phyloP scores from a whole-genome alignment of 1,284 basidiomycete species.

The Papiliotrema nemorosa region DNA sequence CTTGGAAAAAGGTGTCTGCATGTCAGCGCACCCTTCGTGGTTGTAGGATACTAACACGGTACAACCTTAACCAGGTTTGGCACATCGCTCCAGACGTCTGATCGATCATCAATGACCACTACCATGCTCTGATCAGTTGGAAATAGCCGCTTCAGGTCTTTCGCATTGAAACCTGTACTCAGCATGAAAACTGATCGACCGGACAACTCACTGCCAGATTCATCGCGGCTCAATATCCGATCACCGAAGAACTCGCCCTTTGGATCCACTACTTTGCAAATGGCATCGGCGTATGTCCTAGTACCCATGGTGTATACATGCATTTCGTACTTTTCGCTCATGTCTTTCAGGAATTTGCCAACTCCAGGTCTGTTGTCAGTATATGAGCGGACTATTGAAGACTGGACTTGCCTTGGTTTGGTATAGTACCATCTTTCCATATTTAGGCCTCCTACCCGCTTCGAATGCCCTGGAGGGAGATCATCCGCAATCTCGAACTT shows the following conservation, averaged over 20 bases:
- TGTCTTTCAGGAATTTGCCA: conserved; percentile 66
- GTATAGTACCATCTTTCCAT: conserved; percentile 90
- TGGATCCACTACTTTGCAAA: conserved; percentile 90
- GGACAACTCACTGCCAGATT: conserved; percentile 68
- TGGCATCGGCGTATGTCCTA: conserved; percentile 90
- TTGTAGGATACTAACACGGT: conserved; percentile 66
- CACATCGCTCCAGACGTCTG: conserved; percentile 90
- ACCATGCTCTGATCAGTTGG: conserved; percentile 98
- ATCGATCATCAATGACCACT: conserved; percentile 96
- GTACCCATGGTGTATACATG: conserved; percentile 99
- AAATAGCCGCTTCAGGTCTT: conserved; percentile 85
- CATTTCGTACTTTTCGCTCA: conserved; percentile 86
- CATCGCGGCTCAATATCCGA: conserved; percentile 85
- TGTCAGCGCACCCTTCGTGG: conserved; percentile 6
- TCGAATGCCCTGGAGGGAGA: conserved; percentile 40
- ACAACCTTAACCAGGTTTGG: conserved; percentile 95
- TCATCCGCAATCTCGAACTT: conserved; percentile 82
- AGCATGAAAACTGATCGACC: neutral
- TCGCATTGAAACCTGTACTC: conserved; percentile 54
- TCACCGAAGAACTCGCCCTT: conserved; percentile 79
- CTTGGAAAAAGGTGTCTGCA: conserved; percentile 92
- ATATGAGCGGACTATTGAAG: no score
- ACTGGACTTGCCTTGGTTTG: conserved; percentile 74
- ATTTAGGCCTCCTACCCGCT: conserved; percentile 37
- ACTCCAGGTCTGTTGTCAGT: conserved; percentile 94